Conservation (phyloP, 371 early-diverging fungal genomes). For the Mucor ambiguus region DNA sequence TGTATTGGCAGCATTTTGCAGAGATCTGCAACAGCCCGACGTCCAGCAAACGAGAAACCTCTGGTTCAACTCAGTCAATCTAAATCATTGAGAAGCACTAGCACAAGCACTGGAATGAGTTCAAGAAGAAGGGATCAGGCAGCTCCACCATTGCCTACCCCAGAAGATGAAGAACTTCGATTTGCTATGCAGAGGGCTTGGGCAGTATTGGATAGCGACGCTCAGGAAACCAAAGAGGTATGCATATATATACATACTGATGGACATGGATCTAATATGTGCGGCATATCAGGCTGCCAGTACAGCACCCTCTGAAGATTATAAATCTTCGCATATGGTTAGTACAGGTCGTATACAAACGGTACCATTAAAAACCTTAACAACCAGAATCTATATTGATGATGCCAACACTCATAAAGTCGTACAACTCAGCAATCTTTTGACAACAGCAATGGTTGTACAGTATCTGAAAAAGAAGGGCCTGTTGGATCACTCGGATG, state of each 20-base stretch:
- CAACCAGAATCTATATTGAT: slow-evolving; percentile 85
- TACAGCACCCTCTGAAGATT: not conserved
- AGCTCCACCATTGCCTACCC: slow-evolving; percentile 13
- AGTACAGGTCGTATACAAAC: slow-evolving; percentile 29
- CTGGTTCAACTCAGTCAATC: slow-evolving; percentile 17
- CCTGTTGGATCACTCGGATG: slow-evolving; percentile 59
- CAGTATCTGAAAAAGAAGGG: slow-evolving; percentile 66
- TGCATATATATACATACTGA: not conserved
- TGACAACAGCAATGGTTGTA: slow-evolving; percentile 75
- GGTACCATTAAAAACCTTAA: slow-evolving; percentile 54
- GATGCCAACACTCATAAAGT: slow-evolving; percentile 75
- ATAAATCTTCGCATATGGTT: slow-evolving; percentile 16
- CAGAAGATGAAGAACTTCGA: slow-evolving; percentile 36
- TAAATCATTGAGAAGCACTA: slow-evolving; percentile 15
- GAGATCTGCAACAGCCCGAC: slow-evolving; percentile 20
- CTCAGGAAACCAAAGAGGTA: slow-evolving; percentile 3
- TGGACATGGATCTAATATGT: slow-evolving; percentile 3
- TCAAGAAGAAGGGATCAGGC: slow-evolving; percentile 7
- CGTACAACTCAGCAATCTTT: slow-evolving; percentile 70
- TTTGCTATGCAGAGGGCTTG: slow-evolving; percentile 39
- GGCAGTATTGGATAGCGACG: slow-evolving; percentile 23
- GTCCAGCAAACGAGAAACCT: slow-evolving; percentile 13
- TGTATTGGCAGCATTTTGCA: slow-evolving; percentile 32
- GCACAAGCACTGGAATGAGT: not conserved
- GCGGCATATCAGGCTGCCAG: not conserved